Conservation (phyloP, 2,329 filamentous ascomycete genomes). For the Lizonia empirigonia region DNA sequence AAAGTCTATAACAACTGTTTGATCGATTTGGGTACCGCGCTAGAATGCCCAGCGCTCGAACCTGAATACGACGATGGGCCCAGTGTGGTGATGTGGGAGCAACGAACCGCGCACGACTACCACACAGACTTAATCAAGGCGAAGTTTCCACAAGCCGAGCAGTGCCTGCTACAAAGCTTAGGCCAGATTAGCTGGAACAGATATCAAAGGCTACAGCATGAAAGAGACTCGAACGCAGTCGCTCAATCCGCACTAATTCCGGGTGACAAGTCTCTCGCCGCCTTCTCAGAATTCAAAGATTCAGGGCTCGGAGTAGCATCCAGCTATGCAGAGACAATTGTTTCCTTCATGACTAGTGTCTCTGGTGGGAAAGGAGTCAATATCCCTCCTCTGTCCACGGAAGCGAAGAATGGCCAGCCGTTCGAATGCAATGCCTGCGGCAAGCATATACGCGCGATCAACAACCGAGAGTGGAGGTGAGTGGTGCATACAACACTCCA, state of each 20-base stretch:
- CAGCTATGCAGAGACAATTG: conserved; percentile 24
- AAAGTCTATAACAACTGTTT: conserved; percentile 24
- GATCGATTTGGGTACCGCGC: conserved; percentile 21
- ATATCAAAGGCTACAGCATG: conserved; percentile 26
- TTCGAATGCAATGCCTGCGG: conserved; percentile 33
- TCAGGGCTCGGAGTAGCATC: conserved; percentile 24
- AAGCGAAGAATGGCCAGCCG: conserved; percentile 21
- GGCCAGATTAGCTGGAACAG: conserved; percentile 30
- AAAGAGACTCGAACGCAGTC: conserved; percentile 11
- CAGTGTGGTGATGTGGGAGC: conserved; percentile 2
- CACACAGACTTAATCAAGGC: conserved; percentile 22
- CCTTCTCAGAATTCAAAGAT: conserved; percentile 27
- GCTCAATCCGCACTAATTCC: background rate
- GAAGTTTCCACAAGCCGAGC: conserved; percentile 23
- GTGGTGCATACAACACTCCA: background rate
- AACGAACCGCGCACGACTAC: conserved; percentile 25
- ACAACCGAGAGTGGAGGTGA: conserved; percentile 31
- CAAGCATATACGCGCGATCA: conserved; percentile 15
- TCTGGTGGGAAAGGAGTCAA: conserved; percentile 15
- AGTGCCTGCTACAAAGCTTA: conserved; percentile 13
- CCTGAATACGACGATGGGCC: conserved; percentile 13
- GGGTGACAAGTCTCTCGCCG: conserved; percentile 8
- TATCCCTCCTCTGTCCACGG: conserved; percentile 26
- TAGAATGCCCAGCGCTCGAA: conserved; percentile 28
- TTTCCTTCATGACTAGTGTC: conserved; percentile 26